Evolutionary conservation across 2,329 filamentous ascomycete genomes (phyloP).

Genomic region (Akanthomyces uredinophilus): DNA sequence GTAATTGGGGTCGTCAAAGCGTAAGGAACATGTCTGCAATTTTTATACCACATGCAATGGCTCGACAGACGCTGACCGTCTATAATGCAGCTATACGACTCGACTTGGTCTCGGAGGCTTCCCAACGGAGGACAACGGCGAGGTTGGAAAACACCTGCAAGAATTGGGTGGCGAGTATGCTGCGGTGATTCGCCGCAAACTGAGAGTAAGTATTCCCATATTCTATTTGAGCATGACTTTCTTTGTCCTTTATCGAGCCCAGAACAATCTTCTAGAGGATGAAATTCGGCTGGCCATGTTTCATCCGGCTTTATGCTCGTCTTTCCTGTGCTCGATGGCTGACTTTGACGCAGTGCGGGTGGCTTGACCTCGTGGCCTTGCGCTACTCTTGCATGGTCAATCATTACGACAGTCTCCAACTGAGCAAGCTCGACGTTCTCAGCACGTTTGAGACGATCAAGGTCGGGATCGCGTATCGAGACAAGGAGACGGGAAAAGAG

Average conservation of each 20-base stretch:
- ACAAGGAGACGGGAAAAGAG: constrained; percentile 22
- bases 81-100: constrained; percentile 45
- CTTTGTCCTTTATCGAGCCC: too few relatives aligned
- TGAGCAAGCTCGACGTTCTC: constrained; percentile 58
- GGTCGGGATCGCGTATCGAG: constrained; percentile 53
- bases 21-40: neutral
- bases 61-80: neutral
- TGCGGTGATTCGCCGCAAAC: neutral
- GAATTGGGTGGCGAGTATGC: constrained; percentile 18
- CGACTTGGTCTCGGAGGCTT: constrained; percentile 57
- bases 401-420: constrained; percentile 52
- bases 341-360: constrained; percentile 24
- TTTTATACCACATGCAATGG: too few relatives aligned
- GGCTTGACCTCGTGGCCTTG: constrained; percentile 59
- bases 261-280: too few relatives aligned
- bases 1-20: constrained; percentile 61
- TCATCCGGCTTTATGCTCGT: neutral
- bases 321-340: neutral
- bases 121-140: constrained; percentile 50
- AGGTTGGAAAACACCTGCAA: constrained; percentile 33
- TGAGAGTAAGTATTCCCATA: constrained; percentile 10
- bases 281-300: too few relatives aligned
- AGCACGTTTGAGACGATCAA: constrained; percentile 69
- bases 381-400: constrained; percentile 59
- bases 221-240: too few relatives aligned